These are phyloP conservation scores for Globisporangium camurandrum DNA, from an alignment of 352 stramenopile species.

Conservation along the genomic window DNA sequence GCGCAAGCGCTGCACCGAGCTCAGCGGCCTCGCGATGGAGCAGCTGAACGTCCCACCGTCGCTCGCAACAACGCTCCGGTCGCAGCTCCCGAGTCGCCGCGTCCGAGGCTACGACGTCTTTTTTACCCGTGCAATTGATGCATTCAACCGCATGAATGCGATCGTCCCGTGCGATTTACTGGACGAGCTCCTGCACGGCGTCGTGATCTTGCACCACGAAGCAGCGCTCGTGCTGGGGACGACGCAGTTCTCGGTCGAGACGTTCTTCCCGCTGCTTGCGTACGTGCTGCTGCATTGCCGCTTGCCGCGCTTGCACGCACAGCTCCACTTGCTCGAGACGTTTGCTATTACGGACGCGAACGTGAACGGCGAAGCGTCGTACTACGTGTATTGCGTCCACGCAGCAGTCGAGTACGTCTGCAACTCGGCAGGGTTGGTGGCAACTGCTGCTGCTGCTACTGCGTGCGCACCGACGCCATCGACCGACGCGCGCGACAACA, in stretches of 20 bases:
- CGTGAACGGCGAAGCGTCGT: conserved; percentile 81
- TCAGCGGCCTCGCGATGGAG: conserved; percentile 61
- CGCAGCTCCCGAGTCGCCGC: conserved; percentile 38
- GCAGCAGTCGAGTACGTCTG: conserved; percentile 80
- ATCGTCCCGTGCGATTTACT: conserved; percentile 79
- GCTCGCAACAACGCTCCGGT: conserved; percentile 56
- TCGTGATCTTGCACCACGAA: conserved; percentile 79
- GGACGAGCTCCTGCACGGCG: conserved; percentile 79
- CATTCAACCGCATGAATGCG: conserved; percentile 73
- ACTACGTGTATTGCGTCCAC: conserved; percentile 86
- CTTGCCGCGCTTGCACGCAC: conserved; percentile 64
- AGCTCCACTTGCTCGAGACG: conserved; percentile 78
- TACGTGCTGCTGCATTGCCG: conserved; percentile 75
- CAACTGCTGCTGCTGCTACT: neutral
- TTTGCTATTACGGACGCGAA: conserved; percentile 76
- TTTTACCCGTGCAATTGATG: conserved; percentile 61
- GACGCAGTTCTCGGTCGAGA: conserved; percentile 82
- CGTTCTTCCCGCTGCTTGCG: conserved; percentile 78
- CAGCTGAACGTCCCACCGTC: conserved; percentile 44
- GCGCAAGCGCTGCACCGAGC: conserved; percentile 60
- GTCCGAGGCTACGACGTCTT: conserved; percentile 31
- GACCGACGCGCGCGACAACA: neutral
- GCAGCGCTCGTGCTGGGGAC: conserved; percentile 81
- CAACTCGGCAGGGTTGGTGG: conserved; percentile 35
- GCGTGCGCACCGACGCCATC: neutral